phyloP scores from a whole-genome alignment of 2,329 filamentous ascomycete species.

The Xylaria sp. region DNA sequence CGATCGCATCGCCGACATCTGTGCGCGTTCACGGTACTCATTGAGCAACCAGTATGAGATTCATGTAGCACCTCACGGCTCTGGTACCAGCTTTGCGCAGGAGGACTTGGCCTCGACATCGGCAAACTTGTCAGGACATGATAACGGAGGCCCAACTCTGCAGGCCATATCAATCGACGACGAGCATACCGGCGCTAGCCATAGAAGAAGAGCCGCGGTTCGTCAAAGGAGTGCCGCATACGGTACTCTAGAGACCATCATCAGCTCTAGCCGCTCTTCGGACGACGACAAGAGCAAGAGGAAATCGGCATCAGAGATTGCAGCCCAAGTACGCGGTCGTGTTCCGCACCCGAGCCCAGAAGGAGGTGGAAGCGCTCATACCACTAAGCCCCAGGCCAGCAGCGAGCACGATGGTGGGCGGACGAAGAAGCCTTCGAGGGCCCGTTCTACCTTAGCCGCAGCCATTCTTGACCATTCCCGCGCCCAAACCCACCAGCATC shows the following conservation, averaged over 20 bases:
- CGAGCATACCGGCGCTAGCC: constrained; percentile 50
- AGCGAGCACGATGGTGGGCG: constrained; percentile 30
- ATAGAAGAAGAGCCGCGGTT: constrained; percentile 48
- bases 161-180: constrained; percentile 64
- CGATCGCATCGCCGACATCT: constrained; percentile 70
- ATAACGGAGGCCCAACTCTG: constrained; percentile 55
- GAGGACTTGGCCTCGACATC: constrained; percentile 35
- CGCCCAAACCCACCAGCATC: constrained; percentile 36
- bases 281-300: constrained; percentile 67
- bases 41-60: constrained; percentile 71
- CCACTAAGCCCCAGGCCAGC: constrained; percentile 38
- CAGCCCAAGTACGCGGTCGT: constrained; percentile 59
- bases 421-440: constrained; percentile 19
- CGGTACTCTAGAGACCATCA: constrained; percentile 69
- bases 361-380: constrained; percentile 40
- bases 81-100: constrained; percentile 55
- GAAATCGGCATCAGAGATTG: constrained; percentile 62
- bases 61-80: constrained; percentile 66
- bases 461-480: constrained; percentile 53
- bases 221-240: constrained; percentile 61
- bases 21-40: constrained; percentile 67
- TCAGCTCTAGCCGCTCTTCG: constrained; percentile 68
- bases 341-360: constrained; percentile 41
- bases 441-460: constrained; percentile 46
- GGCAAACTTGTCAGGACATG: constrained; percentile 36